phyloP scores from a whole-genome alignment of 306 rosid species.

The Trifolium dubium region DNA sequence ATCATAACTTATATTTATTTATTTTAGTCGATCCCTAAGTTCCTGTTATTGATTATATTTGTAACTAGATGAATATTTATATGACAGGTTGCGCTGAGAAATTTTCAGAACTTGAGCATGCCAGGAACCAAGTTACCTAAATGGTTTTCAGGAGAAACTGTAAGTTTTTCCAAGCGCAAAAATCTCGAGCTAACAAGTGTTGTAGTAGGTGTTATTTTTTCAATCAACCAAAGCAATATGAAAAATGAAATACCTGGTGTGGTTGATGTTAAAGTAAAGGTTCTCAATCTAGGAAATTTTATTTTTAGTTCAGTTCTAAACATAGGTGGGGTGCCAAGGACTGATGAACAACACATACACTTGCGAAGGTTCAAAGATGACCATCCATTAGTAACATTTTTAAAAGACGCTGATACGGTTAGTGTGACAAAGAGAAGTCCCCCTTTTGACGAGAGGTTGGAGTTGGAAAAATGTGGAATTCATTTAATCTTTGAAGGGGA shows the following conservation, averaged over 20 bases:
- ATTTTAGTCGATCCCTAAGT: too few relatives aligned
- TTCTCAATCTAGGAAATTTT: slow-evolving; percentile 46
- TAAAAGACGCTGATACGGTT: slow-evolving; percentile 54
- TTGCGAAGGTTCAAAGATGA: slow-evolving; percentile 49
- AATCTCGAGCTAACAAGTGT: slow-evolving; percentile 52
- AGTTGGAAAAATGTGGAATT: slow-evolving; percentile 56
- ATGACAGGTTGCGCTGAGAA: slow-evolving; percentile 63
- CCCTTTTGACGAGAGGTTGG: slow-evolving; percentile 50
- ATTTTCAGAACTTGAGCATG: slow-evolving; percentile 57
- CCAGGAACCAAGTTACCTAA: slow-evolving; percentile 67
- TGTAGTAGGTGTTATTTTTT: slow-evolving; percentile 52
- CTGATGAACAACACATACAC: slow-evolving; percentile 55
- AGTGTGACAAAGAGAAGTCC: slow-evolving; percentile 42
- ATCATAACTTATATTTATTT: too few relatives aligned
- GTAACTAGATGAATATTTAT: neutral
- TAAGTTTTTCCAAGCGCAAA: slow-evolving; percentile 50
- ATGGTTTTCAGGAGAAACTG: slow-evolving; percentile 56
- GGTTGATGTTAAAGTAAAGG: slow-evolving; percentile 50
- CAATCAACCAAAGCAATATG: slow-evolving; percentile 49
- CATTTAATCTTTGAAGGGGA: slow-evolving; percentile 62
- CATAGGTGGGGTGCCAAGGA: slow-evolving; percentile 57
- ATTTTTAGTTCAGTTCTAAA: slow-evolving; percentile 34
- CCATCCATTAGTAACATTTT: slow-evolving; percentile 38
- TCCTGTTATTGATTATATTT: neutral
- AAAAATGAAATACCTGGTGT: slow-evolving; percentile 33